Conservation (phyloP, 1,284 basidiomycete genomes). For the Ustanciosporium gigantosporum region DNA sequence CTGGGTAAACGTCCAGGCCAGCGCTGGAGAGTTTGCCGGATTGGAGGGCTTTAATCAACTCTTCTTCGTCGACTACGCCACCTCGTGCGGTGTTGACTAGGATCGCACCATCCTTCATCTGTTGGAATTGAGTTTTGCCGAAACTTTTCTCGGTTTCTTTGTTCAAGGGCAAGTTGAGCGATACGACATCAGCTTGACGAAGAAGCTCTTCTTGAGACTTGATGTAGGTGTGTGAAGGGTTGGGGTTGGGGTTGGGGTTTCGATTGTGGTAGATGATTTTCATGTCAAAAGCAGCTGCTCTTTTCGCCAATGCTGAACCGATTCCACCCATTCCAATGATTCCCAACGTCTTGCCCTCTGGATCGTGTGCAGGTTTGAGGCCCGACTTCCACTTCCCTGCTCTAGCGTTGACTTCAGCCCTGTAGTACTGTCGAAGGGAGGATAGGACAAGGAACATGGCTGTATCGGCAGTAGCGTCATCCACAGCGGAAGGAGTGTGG, state of each 20-base stretch:
- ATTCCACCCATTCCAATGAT: constrained; percentile 57
- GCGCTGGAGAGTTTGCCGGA: constrained; percentile 64
- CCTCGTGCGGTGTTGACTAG: constrained; percentile 65
- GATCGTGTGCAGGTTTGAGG: constrained; percentile 44
- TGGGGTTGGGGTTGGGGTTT: constrained; percentile 35
- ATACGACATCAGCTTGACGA: constrained; percentile 62
- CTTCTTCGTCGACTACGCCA: constrained; percentile 63
- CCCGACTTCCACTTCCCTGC: constrained; percentile 46
- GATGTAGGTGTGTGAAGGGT: constrained; percentile 31
- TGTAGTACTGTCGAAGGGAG: constrained; percentile 48
- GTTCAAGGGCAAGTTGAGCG: constrained; percentile 65
- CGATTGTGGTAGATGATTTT: constrained; percentile 56
- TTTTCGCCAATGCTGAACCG: constrained; percentile 49
- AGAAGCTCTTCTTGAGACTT: constrained; percentile 62
- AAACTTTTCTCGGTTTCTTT: constrained; percentile 62
- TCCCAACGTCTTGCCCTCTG: constrained; percentile 47
- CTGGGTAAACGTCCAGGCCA: constrained; percentile 83
- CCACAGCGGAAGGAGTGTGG: constrained; percentile 53
- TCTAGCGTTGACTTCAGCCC: constrained; percentile 41
- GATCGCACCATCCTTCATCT: constrained; percentile 62
- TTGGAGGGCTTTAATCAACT: constrained; percentile 45
- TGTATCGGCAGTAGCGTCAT: constrained; percentile 54
- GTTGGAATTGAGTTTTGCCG: constrained; percentile 57
- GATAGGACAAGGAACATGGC: constrained; percentile 56
- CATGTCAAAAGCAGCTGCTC: constrained; percentile 53